These are phyloP conservation scores for Scortechinia acanthostroma DNA, from an alignment of 2,329 filamentous ascomycete species.

Conservation along the genomic window DNA sequence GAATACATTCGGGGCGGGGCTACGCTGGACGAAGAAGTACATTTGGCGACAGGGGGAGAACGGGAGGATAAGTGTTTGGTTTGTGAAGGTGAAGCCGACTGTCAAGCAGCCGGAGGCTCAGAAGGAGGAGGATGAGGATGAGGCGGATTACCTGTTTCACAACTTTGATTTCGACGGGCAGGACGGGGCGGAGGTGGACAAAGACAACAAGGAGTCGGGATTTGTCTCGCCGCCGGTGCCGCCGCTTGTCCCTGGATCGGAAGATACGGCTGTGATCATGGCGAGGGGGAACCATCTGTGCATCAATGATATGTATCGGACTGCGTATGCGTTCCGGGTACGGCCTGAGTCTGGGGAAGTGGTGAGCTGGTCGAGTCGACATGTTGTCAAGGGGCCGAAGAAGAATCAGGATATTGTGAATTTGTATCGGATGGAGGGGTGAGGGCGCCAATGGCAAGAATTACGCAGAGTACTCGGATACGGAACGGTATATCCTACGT, in stretches of 20 bases:
- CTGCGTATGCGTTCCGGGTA: constrained; percentile 29
- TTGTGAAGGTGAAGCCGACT: constrained; percentile 22
- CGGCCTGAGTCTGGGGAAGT: constrained; percentile 16
- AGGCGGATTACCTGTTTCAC: constrained; percentile 32
- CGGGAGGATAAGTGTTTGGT: constrained; percentile 28
- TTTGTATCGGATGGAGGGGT: constrained; percentile 14
- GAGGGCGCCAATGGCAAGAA: too few relatives aligned
- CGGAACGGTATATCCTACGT: too few relatives aligned
- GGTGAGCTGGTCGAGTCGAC: constrained; percentile 28
- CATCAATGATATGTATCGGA: constrained; percentile 34
- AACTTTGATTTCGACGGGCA: constrained; percentile 24
- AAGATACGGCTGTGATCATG: constrained; percentile 16
- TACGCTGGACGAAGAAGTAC: constrained; percentile 29
- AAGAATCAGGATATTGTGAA: constrained; percentile 34
- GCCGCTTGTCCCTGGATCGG: not conserved
- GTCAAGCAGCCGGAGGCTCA: not conserved
- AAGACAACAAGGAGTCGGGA: constrained; percentile 7
- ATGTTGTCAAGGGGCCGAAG: constrained; percentile 32
- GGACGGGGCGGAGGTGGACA: constrained; percentile 7
- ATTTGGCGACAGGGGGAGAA: constrained; percentile 25
- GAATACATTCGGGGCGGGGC: constrained; percentile 10
- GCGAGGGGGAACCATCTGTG: constrained; percentile 31
- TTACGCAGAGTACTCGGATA: too few relatives aligned
- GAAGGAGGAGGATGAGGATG: constrained; percentile 12
- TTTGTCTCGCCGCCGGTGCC: constrained; percentile 13